Evolutionary conservation across 345 rosid species (phyloP).

Genomic region (Murraya koenigii): DNA sequence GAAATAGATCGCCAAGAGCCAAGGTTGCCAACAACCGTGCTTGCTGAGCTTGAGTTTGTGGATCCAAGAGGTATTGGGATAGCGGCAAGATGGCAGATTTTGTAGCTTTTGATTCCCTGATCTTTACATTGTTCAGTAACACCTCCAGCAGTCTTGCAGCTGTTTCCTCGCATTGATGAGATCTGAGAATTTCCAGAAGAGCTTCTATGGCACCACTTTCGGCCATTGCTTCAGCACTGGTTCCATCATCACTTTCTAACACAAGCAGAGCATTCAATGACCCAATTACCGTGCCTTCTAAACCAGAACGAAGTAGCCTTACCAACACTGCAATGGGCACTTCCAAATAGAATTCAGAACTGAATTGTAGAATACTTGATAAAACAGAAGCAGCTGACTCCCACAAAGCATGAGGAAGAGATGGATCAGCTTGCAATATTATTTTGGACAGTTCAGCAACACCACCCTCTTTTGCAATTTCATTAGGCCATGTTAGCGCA

Average conservation of each 20-base stretch:
- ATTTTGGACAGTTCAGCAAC: constrained; percentile 89
- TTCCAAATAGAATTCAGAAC: constrained; percentile 93
- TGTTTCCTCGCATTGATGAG: constrained; percentile 97
- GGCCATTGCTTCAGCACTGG: constrained; percentile 99
- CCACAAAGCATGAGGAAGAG: constrained; percentile 91
- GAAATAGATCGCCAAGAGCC: constrained; percentile 98
- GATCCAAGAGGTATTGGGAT: constrained; percentile 96
- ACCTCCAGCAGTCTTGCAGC: constrained; percentile 95
- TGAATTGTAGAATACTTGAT: constrained; percentile 83
- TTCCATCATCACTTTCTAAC: constrained; percentile 92
- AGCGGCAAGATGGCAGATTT: constrained; percentile 87
- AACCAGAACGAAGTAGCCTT: constrained; percentile 81
- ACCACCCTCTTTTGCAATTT: constrained; percentile 96
- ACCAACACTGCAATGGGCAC: constrained; percentile 96
- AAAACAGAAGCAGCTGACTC: constrained; percentile 93
- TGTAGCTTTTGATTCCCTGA: constrained; percentile 89
- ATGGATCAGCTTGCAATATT: constrained; percentile 90
- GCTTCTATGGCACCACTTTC: constrained; percentile 99
- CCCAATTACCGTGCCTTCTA: constrained; percentile 77
- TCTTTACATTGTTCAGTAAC: constrained; percentile 91
- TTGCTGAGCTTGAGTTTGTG: constrained; percentile 97
- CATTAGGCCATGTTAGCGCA: constrained; percentile 88
- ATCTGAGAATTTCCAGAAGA: constrained; percentile 87
- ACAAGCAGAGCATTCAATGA: constrained; percentile 95
- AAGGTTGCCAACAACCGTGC: constrained; percentile 86